Percentiles rank a stretch among this genome's conserved stretches.
Conservation (phyloP, 1,139 yeast genomes). For the Debaryomyces psychrophilus region DNA sequence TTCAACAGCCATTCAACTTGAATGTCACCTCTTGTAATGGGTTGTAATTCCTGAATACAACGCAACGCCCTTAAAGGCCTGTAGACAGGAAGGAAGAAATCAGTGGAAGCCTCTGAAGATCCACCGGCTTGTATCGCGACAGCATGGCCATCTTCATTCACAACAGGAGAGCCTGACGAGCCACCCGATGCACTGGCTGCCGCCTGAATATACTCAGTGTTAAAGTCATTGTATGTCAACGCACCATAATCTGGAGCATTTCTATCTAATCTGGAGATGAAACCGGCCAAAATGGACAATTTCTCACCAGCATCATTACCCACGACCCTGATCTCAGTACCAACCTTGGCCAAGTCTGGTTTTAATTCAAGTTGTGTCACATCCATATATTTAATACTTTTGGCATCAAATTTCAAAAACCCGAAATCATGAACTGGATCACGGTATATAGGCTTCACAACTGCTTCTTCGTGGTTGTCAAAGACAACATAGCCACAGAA, state of each 20-base stretch:
- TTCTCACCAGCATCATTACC: conserved; percentile 98
- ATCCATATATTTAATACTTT: conserved; percentile 70
- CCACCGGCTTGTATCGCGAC: conserved; percentile 97
- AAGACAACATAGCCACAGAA: conserved; percentile 89
- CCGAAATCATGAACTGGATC: conserved; percentile 91
- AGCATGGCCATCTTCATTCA: conserved; percentile 81
- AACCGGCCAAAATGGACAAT: conserved; percentile 83
- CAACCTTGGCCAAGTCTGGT: conserved; percentile 86
- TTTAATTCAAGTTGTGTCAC: conserved; percentile 66
- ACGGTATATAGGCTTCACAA: conserved; percentile 78
- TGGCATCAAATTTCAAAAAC: conserved; percentile 74
- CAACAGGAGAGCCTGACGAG: conserved; percentile 94
- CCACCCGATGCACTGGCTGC: conserved; percentile 97
- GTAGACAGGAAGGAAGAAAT: conserved; percentile 84
- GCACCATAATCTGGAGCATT: conserved; percentile 95
- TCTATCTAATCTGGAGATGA: conserved; percentile 87
- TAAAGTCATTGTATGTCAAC: conserved; percentile 89
- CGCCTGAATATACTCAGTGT: conserved; percentile 94
- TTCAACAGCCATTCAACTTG: conserved; percentile 88
- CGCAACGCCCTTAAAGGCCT: conserved; percentile 80
- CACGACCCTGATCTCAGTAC: conserved; percentile 89
- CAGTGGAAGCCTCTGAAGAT: conserved; percentile 86
- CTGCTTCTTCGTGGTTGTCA: conserved; percentile 93
- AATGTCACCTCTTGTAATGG: conserved; percentile 79
- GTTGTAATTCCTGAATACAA: conserved; percentile 61